A percentile compares a stretch with the other conserved stretches of the same genome.
Conservation (phyloP, 1,139 yeast genomes). For the Blastobotrys petasosporus region DNA sequence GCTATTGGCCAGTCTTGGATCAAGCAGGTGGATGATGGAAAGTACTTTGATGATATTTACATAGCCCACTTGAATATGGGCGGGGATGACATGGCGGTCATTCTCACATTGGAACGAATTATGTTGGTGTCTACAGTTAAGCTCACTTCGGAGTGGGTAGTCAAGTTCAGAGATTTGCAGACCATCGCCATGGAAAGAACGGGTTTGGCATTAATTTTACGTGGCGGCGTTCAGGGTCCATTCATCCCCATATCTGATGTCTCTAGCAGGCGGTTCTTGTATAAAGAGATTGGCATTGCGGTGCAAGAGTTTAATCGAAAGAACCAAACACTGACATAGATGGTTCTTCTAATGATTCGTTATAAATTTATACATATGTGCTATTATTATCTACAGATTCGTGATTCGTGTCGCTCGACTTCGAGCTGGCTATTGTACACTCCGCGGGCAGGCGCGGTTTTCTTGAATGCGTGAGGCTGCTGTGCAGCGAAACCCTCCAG, state of each 20-base stretch:
- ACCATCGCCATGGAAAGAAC: constrained; percentile 71
- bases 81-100: constrained; percentile 64
- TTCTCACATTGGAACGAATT: constrained; percentile 70
- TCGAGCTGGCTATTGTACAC: constrained; percentile 9
- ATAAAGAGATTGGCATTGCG: constrained; percentile 70
- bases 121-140: constrained; percentile 62
- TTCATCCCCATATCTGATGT: constrained; percentile 78
- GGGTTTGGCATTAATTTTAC: constrained; percentile 66
- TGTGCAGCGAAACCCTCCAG: constrained; percentile 17
- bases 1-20: constrained; percentile 95
- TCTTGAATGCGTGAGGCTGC: constrained; percentile 14
- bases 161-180: constrained; percentile 54
- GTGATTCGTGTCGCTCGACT: background rate
- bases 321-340: constrained; percentile 27
- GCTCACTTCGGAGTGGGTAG: constrained; percentile 59
- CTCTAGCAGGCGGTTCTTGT: constrained; percentile 58
- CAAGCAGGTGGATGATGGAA: constrained; percentile 76
- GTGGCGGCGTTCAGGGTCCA: constrained; percentile 55
- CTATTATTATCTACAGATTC: background rate
- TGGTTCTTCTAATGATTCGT: constrained; percentile 3
- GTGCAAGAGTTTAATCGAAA: constrained; percentile 63
- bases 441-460: constrained; percentile 15
- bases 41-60: constrained; percentile 63
- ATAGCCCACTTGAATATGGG: constrained; percentile 72
- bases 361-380: background rate